Evolutionary conservation across 108 stramenopile species (phyloP).

Genomic region (Nannochloropsis salina): DNA sequence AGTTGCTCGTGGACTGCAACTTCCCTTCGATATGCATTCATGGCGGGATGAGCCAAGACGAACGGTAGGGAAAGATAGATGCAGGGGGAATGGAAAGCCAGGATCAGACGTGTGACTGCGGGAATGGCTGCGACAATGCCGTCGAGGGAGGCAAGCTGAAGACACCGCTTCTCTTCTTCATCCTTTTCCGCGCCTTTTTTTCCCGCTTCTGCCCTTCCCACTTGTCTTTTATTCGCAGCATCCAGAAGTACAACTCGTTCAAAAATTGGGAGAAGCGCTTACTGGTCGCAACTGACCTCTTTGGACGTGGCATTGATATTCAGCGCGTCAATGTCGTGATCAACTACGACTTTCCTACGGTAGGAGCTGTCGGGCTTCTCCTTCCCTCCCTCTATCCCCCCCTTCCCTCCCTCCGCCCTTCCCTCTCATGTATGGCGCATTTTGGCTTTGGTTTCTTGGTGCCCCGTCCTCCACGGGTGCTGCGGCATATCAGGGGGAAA

Average conservation of each 20-base stretch:
- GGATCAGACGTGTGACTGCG: no score
- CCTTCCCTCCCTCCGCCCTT: not conserved
- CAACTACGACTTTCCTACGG: constrained; percentile 96
- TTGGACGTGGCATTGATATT: constrained; percentile 99
- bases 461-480: not conserved
- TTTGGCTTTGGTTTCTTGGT: not conserved
- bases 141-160: no score
- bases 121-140: no score
- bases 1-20: constrained; percentile 94
- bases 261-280: constrained; percentile 97
- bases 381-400: not conserved
- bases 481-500: no score
- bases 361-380: not conserved
- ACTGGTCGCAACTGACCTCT: constrained; percentile 96
- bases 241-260: constrained; percentile 89
- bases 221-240: not conserved
- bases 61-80: no score
- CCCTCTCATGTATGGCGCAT: not conserved
- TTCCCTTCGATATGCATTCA: constrained; percentile 98
- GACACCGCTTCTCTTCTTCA: no score
- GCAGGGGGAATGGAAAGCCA: no score
- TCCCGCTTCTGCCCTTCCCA: not conserved
- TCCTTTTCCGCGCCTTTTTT: no score
- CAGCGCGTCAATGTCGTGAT: constrained; percentile 99
- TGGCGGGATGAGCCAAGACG: constrained; percentile 89